Evolutionary conservation across 345 rosid genomes (phyloP).

Genomic region (Heritiera littoralis): DNA sequence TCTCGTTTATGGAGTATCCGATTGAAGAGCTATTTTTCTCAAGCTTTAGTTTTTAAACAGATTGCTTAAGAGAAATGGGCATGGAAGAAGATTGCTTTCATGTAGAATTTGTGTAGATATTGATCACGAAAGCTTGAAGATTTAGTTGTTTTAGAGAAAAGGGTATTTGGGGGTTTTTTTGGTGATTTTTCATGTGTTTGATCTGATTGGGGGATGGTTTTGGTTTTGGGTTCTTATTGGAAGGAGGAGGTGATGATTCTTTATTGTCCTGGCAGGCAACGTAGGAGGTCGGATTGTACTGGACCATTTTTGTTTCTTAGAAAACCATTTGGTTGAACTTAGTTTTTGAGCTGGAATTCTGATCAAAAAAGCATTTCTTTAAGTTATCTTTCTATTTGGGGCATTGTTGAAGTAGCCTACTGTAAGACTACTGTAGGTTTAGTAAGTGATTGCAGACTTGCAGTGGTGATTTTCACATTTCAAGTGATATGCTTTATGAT

Average conservation of each 20-base stretch:
- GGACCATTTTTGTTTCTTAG: slow-evolving; percentile 35
- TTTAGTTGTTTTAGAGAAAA: slow-evolving; percentile 18
- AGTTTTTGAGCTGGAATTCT: slow-evolving; percentile 24
- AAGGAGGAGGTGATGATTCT: slow-evolving; percentile 42
- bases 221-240: slow-evolving; percentile 28
- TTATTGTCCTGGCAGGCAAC: slow-evolving; percentile 27
- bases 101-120: slow-evolving; percentile 26
- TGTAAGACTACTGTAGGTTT: slow-evolving; percentile 11
- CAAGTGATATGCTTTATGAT: slow-evolving; percentile 23
- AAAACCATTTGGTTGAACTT: slow-evolving; percentile 39
- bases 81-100: slow-evolving; percentile 47
- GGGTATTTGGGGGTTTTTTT: slow-evolving; percentile 22
- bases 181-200: slow-evolving; percentile 18
- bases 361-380: slow-evolving; percentile 12
- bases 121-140: slow-evolving; percentile 17
- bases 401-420: slow-evolving; percentile 27
- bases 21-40: slow-evolving; percentile 23
- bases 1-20: slow-evolving; percentile 22
- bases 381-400: slow-evolving; percentile 19
- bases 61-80: slow-evolving; percentile 26
- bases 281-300: slow-evolving; percentile 27
- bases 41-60: slow-evolving; percentile 24
- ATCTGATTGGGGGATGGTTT: slow-evolving; percentile 34
- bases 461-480: slow-evolving; percentile 19
- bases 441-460: slow-evolving; percentile 19